Evolutionary conservation across 371 early-diverging fungal genomes (phyloP), one percentile per base, ranked within the genome.

Genomic region (Apophysomyces ossiformis): DNA sequence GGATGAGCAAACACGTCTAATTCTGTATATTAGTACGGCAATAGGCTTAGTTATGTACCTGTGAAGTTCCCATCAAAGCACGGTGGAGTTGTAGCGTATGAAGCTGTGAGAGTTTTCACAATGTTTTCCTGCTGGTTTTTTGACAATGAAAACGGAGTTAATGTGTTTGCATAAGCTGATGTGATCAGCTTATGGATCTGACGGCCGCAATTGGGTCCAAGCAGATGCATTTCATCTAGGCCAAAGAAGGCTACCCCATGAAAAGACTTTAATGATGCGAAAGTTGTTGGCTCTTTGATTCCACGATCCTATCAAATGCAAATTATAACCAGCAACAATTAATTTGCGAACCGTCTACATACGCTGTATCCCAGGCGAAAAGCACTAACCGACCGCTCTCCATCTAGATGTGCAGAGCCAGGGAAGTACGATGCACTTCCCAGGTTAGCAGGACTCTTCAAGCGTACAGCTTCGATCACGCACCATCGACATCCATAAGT

Each of bases 181-280:
- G 50, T 50, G 35, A 50, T n/a, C 0, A 50, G 21, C 21, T 50
- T n/a, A 50, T 50, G 50, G 50, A 50, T 50, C 50, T 50, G 50
- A 6, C 50, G 21, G 4, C 50, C 50, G 9, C 50, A 89, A 74
- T 63, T 63, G 1, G 8, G 32, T 13, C 63, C 63, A 37, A 63
- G 32, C 13, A 54, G 38, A 39, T 63, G 63, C 45, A 63, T 44
- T 21, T 63, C 57, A n/a, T 63, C 38, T 2, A 63, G 16, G 11
- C 63, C 63, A 35, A 63, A 63, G 50, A 54, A 63, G 37, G 54
- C 35, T 15, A 39, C 54, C 5, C 63, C 39, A 54, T 44, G 46
- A 38, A 63, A 63, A 7, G 63, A 47, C n/a, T 56, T 50, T 18
- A 63, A 38, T 54, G 16, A 16, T 63, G 63, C 50, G 26, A 63